Evolutionary conservation across 2,329 filamentous ascomycete species (phyloP), one percentile per base, ranked within the genome.

Genomic region (Cadophora gregata): DNA sequence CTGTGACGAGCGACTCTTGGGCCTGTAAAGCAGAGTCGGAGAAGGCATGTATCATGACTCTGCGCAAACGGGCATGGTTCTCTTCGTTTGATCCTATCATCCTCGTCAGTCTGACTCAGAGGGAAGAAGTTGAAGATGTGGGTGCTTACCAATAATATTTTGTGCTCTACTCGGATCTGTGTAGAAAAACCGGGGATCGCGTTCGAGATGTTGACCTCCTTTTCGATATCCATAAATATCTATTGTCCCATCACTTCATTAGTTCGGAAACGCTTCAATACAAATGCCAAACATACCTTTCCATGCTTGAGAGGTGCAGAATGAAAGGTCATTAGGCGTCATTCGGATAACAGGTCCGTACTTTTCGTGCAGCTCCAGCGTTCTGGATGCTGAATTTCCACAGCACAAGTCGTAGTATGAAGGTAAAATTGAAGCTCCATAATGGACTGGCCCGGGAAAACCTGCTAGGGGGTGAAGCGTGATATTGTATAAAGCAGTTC

Each of bases 281-380:
- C n/a, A n/a, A n/a, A 4, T 12, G 4, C 19, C 10, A 56, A 56
- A 33, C 25, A 10, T 56, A 56, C 59, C 42, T 36, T 51, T 24
- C 53, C 24, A 50, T 33, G 59, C 59, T 3, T 61, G n/a, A 16
- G 59, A 50, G n/a, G n/a, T 31, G 53, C 21, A 19, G 25, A 56
- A 56, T 21, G 31, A 29, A 56, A 56, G 53, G 19, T 56, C 60
- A 21, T 63, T 63, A 27, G 60, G 60, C 19, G 47, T 27, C 29
- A 31, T 24, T 10, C 60, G 45, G 10, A 63, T 31, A 31, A 63
- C 47, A 27, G 45, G 60, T n/a, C 60, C 60, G 60, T 63, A 63
- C 19, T 42, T 53, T 19, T 53, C 45, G 47, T 63, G 60, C 21
- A 63, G 27, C n/a, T 53, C 45, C 25, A 56, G 21, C 1, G 31